These are phyloP conservation scores for Lithohypha guttulata DNA, from an alignment of 2,329 filamentous ascomycete genomes.

Conservation along the genomic window DNA sequence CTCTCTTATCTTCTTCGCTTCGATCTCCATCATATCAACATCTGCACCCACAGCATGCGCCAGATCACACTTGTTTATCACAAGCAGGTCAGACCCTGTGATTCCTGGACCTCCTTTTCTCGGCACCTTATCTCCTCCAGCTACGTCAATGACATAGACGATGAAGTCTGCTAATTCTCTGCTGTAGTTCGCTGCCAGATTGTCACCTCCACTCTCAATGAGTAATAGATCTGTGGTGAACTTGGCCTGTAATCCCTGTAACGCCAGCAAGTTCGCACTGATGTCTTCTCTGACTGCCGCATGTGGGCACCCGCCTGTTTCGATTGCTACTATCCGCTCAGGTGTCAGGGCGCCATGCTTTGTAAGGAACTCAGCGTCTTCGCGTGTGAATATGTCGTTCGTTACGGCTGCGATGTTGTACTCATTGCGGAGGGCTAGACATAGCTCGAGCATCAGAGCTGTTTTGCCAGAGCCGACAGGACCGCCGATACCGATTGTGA, in stretches of 20 bases:
- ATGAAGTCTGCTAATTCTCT: slow-evolving; percentile 94
- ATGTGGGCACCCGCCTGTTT: slow-evolving; percentile 94
- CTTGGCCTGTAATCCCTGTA: slow-evolving; percentile 74
- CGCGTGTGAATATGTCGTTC: slow-evolving; percentile 37
- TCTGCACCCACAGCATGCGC: slow-evolving; percentile 86
- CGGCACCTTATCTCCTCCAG: slow-evolving; percentile 91
- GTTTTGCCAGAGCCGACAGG: slow-evolving; percentile 97
- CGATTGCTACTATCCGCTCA: slow-evolving; percentile 81
- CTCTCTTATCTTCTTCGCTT: slow-evolving; percentile 88
- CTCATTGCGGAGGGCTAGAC: slow-evolving; percentile 64
- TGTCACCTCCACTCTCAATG: slow-evolving; percentile 93
- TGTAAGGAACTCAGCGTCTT: slow-evolving; percentile 96
- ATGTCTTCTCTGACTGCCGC: slow-evolving; percentile 97
- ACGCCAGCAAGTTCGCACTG: slow-evolving; percentile 78
- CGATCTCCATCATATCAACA: slow-evolving; percentile 83
- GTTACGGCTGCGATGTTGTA: slow-evolving; percentile 92
- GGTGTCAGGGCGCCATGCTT: slow-evolving; percentile 73
- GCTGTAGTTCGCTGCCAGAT: slow-evolving; percentile 92
- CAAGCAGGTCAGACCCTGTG: slow-evolving; percentile 83
- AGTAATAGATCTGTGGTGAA: slow-evolving; percentile 76
- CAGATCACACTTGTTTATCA: slow-evolving; percentile 96
- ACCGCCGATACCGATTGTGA: slow-evolving; percentile 95
- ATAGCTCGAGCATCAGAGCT: slow-evolving; percentile 89
- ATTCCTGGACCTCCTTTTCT: slow-evolving; percentile 94
- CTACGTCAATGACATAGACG: slow-evolving; percentile 96